These are phyloP conservation scores for Nicotiana attenuata DNA, from an alignment of 257 asterid genomes.

Conservation along the genomic window DNA sequence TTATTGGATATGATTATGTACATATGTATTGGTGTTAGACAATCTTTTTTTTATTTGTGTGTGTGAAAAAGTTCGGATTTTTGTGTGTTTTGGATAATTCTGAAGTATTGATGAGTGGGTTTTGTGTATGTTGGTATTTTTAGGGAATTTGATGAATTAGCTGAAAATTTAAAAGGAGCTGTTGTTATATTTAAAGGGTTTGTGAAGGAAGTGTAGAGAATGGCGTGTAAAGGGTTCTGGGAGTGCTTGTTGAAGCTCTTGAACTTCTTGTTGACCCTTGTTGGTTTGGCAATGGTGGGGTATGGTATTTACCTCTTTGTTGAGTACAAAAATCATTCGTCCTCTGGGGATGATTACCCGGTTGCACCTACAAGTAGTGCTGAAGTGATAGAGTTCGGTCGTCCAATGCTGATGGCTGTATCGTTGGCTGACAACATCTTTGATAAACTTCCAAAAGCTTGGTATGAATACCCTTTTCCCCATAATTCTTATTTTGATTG, in stretches of 20 bases:
- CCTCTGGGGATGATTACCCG: conserved; percentile 41
- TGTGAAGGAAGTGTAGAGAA: conserved; percentile 20
- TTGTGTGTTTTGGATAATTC: not conserved
- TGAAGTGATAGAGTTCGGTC: conserved; percentile 64
- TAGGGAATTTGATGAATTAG: conserved; percentile 26
- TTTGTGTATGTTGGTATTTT: conserved; percentile 14
- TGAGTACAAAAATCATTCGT: conserved; percentile 48
- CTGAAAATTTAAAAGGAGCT: conserved; percentile 8
- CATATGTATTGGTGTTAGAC: too few species aligned
- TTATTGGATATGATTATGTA: not conserved
- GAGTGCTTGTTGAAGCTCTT: conserved; percentile 79
- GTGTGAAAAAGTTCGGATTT: not conserved
- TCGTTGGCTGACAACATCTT: conserved; percentile 58
- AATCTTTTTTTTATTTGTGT: not conserved
- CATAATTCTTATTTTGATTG: not conserved
- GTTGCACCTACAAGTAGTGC: conserved; percentile 32
- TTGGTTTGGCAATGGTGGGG: conserved; percentile 82
- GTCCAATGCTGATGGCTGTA: conserved; percentile 82
- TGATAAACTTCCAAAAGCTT: conserved; percentile 92
- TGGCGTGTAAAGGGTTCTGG: conserved; percentile 87
- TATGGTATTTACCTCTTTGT: conserved; percentile 83
- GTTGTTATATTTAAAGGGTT: not conserved
- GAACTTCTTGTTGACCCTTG: conserved; percentile 66
- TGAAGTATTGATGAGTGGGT: conserved; percentile 1
- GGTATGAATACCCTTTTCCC: conserved; percentile 35